Base-by-base conservation (phyloP, 768 basidiomycete species). In the Filobasidium floriforme region DNA sequence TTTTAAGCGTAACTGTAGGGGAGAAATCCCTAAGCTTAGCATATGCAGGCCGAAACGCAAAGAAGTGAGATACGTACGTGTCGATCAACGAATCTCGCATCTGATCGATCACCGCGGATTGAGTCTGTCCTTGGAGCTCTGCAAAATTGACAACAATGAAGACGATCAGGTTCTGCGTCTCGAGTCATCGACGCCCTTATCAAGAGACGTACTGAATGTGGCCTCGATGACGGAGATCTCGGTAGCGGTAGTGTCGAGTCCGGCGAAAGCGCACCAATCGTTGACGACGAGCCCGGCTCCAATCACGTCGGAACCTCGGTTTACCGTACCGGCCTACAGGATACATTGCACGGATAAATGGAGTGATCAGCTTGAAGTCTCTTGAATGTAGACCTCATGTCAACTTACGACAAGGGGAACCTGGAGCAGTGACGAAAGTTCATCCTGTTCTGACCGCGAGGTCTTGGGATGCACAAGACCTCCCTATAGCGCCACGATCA, bases 231-330 rank as follows among this genome's bases (percentile, higher is more conserved):
- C 94, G 73, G 88, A 90, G 78, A 98, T 91, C 80, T 99, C 96
- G 62, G 94, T 98, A 46, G 96, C 96, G n/a, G 96, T 99, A 68
- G 96, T 98, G 76, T 99, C 96, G 32, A 96, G 83, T 41, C 96
- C 96, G n/a, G 92, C 92, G 80, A 98, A 98, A 11, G 96, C 96
- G 81, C 90, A 91, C 96, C 96, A 98, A 78, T 98, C 96, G 74
- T 99, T 99, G 65, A 98, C 96, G 64, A 99, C 92, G 41, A 98
- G 83, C 37, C 96, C 96, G 10, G 94, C 96, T 37, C 96, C 96
- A 70, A 99, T 87, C 43, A 98, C 92, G 73, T 98, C 96, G 57
- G 92, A 96, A 73, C 96, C 96, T 76, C 96, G 88, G 80, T 98
- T 99, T 67, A 99, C 92, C 2, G 96, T 98, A 26, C 96, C 96